Evolutionary conservation across 805 yeast genomes (phyloP).

Genomic region (Jamesozyma gamospora): DNA sequence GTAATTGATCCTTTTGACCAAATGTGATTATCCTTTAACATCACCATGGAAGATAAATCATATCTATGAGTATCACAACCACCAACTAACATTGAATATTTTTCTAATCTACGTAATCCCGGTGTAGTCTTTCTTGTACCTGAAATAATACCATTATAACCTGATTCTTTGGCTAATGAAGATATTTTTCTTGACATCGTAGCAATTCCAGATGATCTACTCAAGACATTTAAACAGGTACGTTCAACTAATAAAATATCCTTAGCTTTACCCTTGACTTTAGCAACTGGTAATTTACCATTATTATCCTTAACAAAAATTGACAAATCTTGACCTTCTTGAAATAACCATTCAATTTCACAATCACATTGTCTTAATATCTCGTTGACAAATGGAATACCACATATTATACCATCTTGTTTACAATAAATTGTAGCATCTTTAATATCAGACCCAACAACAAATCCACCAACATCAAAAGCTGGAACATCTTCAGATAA

Average conservation of each 20-base stretch:
- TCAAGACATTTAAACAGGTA: conserved; percentile 69
- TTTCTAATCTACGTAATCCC: conserved; percentile 78
- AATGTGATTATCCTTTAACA: conserved; percentile 91
- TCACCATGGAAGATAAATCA: conserved; percentile 87
- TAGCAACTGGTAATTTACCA: conserved; percentile 65
- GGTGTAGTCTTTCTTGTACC: conserved; percentile 98
- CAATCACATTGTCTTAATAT: conserved; percentile 70
- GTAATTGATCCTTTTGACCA: conserved; percentile 92
- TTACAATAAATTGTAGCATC: conserved; percentile 76
- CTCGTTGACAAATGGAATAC: conserved; percentile 83
- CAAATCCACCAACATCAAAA: conserved; percentile 89
- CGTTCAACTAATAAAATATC: conserved; percentile 77
- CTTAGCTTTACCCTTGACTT: conserved; percentile 70
- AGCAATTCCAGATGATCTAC: conserved; percentile 83
- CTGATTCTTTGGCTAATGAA: conserved; percentile 50
- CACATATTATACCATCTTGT: conserved; percentile 68
- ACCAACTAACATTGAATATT: conserved; percentile 90
- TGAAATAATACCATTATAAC: conserved; percentile 78
- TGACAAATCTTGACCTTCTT: conserved; percentile 56
- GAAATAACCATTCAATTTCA: conserved; percentile 57
- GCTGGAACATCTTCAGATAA: conserved; percentile 84
- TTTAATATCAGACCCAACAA: conserved; percentile 70
- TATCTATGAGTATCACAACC: conserved; percentile 90
- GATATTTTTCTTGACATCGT: conserved; percentile 55
- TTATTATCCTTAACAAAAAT: conserved; percentile 28